phyloP scores from a whole-genome alignment of 176 grass and related monocot genomes.

The Lolium perenne region DNA sequence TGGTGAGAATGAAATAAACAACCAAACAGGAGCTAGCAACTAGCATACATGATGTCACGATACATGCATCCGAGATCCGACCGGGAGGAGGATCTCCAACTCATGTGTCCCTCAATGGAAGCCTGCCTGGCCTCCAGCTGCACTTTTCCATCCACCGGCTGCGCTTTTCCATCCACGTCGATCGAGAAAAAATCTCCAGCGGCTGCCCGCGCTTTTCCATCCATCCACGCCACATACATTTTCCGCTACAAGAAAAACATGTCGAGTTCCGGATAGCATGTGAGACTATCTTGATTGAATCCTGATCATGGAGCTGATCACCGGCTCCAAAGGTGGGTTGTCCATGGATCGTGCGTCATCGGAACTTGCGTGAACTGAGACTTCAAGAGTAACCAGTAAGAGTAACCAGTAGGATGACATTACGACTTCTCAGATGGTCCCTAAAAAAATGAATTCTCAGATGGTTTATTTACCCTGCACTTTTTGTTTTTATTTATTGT shows the following conservation, averaged over 20 bases:
- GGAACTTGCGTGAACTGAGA: not conserved
- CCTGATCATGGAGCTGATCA: not conserved
- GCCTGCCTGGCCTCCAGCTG: not conserved
- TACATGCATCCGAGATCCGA: slow-evolving; percentile 6
- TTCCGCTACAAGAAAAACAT: not conserved
- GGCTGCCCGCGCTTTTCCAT: not conserved
- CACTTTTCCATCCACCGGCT: not conserved
- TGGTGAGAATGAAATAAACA: slow-evolving; percentile 21
- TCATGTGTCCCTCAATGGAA: slow-evolving; percentile 13
- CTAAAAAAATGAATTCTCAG: too few species aligned
- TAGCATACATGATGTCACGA: not conserved
- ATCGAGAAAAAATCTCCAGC: not conserved
- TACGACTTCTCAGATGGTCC: too few species aligned
- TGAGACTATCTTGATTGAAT: slow-evolving; percentile 4
- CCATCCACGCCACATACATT: not conserved
- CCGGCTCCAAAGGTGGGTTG: not conserved
- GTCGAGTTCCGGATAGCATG: not conserved
- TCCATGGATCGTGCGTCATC: not conserved
- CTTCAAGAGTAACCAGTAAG: too few species aligned
- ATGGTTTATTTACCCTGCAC: too few species aligned
- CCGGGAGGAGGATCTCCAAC: not conserved
- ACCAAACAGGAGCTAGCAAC: not conserved
- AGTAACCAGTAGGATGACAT: too few species aligned
- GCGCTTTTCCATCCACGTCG: not conserved
- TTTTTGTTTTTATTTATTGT: not conserved